Base-by-base conservation (phyloP, 331 rosid species). In the Prunus yedoensis region DNA sequence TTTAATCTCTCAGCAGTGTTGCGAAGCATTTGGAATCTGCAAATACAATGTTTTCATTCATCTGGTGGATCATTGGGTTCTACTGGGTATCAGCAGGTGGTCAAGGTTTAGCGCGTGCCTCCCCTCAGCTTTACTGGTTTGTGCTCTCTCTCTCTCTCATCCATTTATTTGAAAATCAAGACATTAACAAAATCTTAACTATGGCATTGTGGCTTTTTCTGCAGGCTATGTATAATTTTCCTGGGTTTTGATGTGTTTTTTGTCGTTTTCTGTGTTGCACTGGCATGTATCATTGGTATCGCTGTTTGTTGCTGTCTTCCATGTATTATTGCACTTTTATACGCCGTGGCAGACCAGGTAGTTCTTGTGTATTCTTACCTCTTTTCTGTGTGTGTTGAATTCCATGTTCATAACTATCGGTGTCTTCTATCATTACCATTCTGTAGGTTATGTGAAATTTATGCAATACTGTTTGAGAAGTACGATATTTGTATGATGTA, bases 261-360 rank as follows among this genome's bases (percentile, higher is more conserved):
- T 89, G 98, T 94, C 59, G 90, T 94, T 73, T 94, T 91, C 91
- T 91, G 97, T 85, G 97, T 94, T 85, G 98, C 96, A 53, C 88
- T 94, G 88, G 98, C 98, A 25, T 94, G 97, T 77, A 74, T 94
- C 50, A 90, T 94, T 73, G 98, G 98, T 38, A 89, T 94, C 6
- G 98, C 98, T 56, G 97, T 94, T 78, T 94, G 98, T 85, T 94
- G 97, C 80, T 94, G 97, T 70, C 98, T 94, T 86, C 98, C 98
- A 11, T 94, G 97, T 77, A 94, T 94, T 83, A 94, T 94, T 81
- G 96, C 96, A 35, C 95, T 94, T 82, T 81, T 94, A 68, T 94
- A 94, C 32, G 98, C 97, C 5, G 97, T 94, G 68, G 92, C 98
- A 54, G 98, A 91, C 60, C 98, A 94, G 97, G 98, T 91, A 86